A percentile compares a stretch with the other conserved stretches of the same genome.
These are phyloP conservation scores for Fusarium sp. DNA, from an alignment of 2,329 filamentous ascomycete genomes.

Conservation along the genomic window DNA sequence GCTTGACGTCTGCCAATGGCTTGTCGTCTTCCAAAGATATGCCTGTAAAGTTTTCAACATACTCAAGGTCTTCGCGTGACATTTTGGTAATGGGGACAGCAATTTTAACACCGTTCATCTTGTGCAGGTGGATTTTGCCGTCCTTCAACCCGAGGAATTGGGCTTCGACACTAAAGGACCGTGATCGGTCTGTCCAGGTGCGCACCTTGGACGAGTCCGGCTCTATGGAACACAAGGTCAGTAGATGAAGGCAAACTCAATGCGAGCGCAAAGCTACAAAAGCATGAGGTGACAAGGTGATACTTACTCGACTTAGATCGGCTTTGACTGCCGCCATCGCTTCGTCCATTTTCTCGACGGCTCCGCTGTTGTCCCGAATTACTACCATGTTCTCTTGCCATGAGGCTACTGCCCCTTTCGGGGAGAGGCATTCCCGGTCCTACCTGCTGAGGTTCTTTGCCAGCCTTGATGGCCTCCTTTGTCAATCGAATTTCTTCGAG, in stretches of 20 bases:
- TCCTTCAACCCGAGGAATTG: slow-evolving; percentile 96
- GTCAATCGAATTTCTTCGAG: slow-evolving; percentile 87
- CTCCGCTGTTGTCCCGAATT: slow-evolving; percentile 79
- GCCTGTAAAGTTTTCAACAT: slow-evolving; percentile 90
- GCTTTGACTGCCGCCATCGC: slow-evolving; percentile 67
- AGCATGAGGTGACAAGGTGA: neutral
- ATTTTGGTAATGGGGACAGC: slow-evolving; percentile 96
- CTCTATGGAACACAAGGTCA: slow-evolving; percentile 65
- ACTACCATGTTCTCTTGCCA: slow-evolving; percentile 76
- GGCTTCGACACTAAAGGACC: slow-evolving; percentile 96
- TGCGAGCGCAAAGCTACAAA: neutral
- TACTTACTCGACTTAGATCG: slow-evolving; percentile 80
- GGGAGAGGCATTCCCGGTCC: slow-evolving; percentile 82
- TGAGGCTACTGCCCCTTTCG: slow-evolving; percentile 84
- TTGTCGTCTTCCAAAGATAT: slow-evolving; percentile 95
- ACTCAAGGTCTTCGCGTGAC: slow-evolving; percentile 95
- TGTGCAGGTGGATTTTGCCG: slow-evolving; percentile 97
- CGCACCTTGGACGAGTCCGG: slow-evolving; percentile 87
- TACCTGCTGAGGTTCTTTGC: slow-evolving; percentile 75
- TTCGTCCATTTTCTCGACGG: slow-evolving; percentile 76
- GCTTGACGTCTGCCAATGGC: slow-evolving; percentile 87
- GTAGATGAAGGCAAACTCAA: neutral
- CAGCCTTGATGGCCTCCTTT: slow-evolving; percentile 80
- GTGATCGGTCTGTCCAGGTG: slow-evolving; percentile 94
- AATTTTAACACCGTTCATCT: slow-evolving; percentile 98